A percentile compares a stretch with the other conserved stretches of the same genome.
phyloP scores from a whole-genome alignment of 352 stramenopile genomes.

The Phytophthora sojae region DNA sequence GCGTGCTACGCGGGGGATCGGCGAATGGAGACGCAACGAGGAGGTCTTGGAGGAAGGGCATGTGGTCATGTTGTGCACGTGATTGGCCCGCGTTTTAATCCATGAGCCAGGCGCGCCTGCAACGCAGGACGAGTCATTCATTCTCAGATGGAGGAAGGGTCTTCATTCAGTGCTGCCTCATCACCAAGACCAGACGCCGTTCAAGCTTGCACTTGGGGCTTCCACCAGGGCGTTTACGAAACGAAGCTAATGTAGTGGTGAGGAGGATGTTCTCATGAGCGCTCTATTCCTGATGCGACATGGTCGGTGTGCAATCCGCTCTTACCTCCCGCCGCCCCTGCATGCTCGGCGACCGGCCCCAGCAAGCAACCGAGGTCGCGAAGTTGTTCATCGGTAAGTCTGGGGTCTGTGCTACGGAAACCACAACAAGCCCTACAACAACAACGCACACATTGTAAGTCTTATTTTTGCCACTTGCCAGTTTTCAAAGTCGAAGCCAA shows the following conservation, averaged over 20 bases:
- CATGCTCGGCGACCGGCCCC: background rate
- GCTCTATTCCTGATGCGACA: background rate
- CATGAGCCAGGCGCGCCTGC: constrained; percentile 1
- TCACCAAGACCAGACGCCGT: too few relatives aligned
- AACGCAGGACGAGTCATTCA: background rate
- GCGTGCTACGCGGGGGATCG: background rate
- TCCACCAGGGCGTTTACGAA: background rate
- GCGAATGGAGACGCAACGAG: constrained; percentile 2
- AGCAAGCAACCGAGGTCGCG: background rate
- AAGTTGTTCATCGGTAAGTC: background rate
- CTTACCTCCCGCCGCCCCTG: background rate
- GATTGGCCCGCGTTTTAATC: constrained; percentile 4
- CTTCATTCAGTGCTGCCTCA: too few relatives aligned
- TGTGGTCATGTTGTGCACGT: background rate
- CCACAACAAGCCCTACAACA: too few relatives aligned
- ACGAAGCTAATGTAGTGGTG: background rate
- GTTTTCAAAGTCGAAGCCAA: too few relatives aligned
- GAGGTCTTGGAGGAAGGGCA: background rate
- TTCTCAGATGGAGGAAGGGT: background rate
- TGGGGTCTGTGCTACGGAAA: too few relatives aligned
- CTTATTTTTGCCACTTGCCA: too few relatives aligned
- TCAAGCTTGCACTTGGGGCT: background rate
- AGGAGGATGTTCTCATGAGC: background rate
- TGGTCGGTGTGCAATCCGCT: background rate
- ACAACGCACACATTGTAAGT: too few relatives aligned